Evolutionary conservation across 2,329 filamentous ascomycete species (phyloP).

Genomic region (Talaromyces sp.): DNA sequence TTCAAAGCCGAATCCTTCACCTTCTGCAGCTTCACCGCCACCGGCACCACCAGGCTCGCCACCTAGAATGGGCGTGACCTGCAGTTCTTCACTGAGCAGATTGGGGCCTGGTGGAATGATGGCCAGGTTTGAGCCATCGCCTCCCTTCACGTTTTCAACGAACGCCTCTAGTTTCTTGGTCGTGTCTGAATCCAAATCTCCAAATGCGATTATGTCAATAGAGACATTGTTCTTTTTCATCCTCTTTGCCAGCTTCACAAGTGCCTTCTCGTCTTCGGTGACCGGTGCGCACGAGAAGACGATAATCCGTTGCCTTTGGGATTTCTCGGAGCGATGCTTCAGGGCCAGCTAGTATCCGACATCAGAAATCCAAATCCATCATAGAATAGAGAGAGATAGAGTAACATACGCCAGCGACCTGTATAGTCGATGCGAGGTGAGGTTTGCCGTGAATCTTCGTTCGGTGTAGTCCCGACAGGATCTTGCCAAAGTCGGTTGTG

Average conservation of each 20-base stretch:
- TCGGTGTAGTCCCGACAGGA: constrained; percentile 84
- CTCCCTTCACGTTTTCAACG: constrained; percentile 86
- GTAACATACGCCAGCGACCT: constrained; percentile 78
- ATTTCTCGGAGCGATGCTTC: constrained; percentile 97
- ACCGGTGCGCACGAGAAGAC: constrained; percentile 94
- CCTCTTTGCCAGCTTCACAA: constrained; percentile 87
- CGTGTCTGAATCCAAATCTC: constrained; percentile 84
- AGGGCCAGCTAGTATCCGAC: constrained; percentile 67
- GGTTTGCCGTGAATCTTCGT: constrained; percentile 89
- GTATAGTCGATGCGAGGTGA: constrained; percentile 88
- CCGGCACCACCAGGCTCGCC: constrained; percentile 66
- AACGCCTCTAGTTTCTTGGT: constrained; percentile 88
- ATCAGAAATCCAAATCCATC: constrained; percentile 10
- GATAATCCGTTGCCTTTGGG: constrained; percentile 92
- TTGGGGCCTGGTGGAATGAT: constrained; percentile 87
- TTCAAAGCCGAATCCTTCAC: constrained; percentile 64
- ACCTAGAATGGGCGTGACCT: constrained; percentile 83
- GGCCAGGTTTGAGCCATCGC: constrained; percentile 85
- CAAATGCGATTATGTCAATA: constrained; percentile 92
- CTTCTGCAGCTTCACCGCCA: constrained; percentile 40
- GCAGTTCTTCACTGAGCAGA: constrained; percentile 85
- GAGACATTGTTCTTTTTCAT: constrained; percentile 98
- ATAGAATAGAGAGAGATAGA: neutral
- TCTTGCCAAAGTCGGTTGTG: constrained; percentile 93
- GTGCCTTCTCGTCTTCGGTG: constrained; percentile 79